Percentiles rank a stretch among this genome's conserved stretches.
phyloP scores from a whole-genome alignment of 768 basidiomycete genomes.

The Stropharia rugosoannulata region DNA sequence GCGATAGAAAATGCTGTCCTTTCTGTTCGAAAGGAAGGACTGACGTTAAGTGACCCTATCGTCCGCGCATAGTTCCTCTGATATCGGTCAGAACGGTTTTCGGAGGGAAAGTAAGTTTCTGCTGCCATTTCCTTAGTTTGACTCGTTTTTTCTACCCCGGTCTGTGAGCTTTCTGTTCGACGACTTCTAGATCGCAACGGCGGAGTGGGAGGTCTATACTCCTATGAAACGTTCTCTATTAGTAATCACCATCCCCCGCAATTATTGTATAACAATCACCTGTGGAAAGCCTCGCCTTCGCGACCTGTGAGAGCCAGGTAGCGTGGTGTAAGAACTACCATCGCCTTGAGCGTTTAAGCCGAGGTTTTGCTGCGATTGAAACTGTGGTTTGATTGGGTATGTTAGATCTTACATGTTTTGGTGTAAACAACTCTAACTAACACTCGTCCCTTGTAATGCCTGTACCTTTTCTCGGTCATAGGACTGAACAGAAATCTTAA shows the following conservation, averaged over 20 bases:
- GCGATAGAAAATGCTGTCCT: conserved; percentile 32
- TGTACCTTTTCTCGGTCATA: too few species aligned
- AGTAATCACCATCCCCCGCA: not conserved
- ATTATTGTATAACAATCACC: conserved; percentile 5
- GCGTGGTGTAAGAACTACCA: conserved; percentile 6
- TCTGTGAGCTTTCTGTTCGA: not conserved
- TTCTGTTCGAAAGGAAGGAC: conserved; percentile 35
- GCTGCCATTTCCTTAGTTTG: not conserved
- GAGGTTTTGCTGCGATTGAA: not conserved
- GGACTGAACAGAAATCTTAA: not conserved
- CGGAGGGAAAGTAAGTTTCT: not conserved
- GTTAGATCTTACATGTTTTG: too few species aligned
- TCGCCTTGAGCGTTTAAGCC: not conserved
- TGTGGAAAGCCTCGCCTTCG: conserved; percentile 15
- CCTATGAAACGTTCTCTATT: conserved; percentile 24
- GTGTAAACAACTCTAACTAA: too few species aligned
- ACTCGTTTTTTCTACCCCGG: not conserved
- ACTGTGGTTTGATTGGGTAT: not conserved
- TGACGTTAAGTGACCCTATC: conserved; percentile 9
- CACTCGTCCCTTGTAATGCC: too few species aligned
- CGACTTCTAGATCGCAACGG: conserved; percentile 43
- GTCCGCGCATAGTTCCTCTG: not conserved
- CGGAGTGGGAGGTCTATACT: conserved; percentile 60
- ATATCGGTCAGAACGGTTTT: not conserved
- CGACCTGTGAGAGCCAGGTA: conserved; percentile 6